A percentile compares a stretch with the other conserved stretches of the same genome.
These are phyloP conservation scores for Nitzschia palea DNA, from an alignment of 108 stramenopile genomes.

Conservation along the genomic window DNA sequence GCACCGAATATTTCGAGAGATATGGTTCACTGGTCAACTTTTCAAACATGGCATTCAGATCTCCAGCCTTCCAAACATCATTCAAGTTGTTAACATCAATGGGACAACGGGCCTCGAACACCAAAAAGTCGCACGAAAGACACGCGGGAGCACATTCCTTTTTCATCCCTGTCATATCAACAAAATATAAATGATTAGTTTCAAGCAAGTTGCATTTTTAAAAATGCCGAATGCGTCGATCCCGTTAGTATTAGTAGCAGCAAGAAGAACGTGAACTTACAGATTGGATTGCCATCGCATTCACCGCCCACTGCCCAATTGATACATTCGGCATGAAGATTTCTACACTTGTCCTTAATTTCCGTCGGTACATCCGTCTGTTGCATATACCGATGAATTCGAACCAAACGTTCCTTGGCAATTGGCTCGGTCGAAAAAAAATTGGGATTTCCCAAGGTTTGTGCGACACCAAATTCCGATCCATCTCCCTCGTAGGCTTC, in stretches of 20 bases:
- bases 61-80: slow-evolving; percentile 31
- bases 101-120: slow-evolving; percentile 53
- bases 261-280: not conserved
- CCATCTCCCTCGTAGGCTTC: slow-evolving; percentile 7
- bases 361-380: not conserved
- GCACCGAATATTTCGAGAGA: slow-evolving; percentile 22
- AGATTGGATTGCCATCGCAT: slow-evolving; percentile 49
- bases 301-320: slow-evolving; percentile 36
- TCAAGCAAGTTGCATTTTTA: too few species aligned
- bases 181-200: too few species aligned
- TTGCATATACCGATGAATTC: slow-evolving; percentile 8
- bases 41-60: slow-evolving; percentile 41
- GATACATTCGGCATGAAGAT: slow-evolving; percentile 37
- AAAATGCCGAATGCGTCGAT: too few species aligned
- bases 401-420: not conserved
- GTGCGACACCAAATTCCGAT: slow-evolving; percentile 12
- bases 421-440: not conserved
- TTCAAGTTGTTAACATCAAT: slow-evolving; percentile 27
- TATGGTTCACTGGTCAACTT: slow-evolving; percentile 26
- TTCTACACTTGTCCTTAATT: slow-evolving; percentile 9
- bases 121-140: slow-evolving; percentile 58
- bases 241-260: too few species aligned
- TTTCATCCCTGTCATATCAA: slow-evolving; percentile 28
- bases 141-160: slow-evolving; percentile 74
- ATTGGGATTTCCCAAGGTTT: slow-evolving; percentile 4